phyloP scores from a whole-genome alignment of 2,329 filamentous ascomycete species.

The Aspergillus felis region DNA sequence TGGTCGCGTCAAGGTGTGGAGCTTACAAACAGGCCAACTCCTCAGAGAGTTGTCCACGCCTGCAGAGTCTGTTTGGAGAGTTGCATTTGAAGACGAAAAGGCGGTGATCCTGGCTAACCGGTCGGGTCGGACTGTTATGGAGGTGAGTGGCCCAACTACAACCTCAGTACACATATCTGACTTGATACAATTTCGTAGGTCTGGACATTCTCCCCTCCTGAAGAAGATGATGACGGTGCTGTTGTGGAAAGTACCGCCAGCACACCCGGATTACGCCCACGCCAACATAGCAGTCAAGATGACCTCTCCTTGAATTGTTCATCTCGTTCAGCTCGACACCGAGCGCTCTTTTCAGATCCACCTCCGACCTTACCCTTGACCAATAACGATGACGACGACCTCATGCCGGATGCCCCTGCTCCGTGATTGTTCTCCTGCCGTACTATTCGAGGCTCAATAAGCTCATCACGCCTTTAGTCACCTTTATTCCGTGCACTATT shows the following conservation, averaged over 20 bases:
- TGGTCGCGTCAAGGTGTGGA: constrained; percentile 98
- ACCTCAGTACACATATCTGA: constrained; percentile 3
- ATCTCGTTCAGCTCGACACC: constrained; percentile 10
- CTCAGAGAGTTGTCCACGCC: constrained; percentile 88
- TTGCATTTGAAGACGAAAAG: constrained; percentile 97
- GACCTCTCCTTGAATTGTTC: background rate
- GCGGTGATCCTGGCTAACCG: constrained; percentile 92
- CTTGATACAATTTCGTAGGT: constrained; percentile 56
- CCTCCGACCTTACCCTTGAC: constrained; percentile 22
- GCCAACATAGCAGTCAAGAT: constrained; percentile 13
- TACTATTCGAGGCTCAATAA: constrained; percentile 7
- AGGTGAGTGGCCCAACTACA: constrained; percentile 56
- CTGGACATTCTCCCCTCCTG: constrained; percentile 79
- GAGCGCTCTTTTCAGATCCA: constrained; percentile 30
- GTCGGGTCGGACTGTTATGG: constrained; percentile 87
- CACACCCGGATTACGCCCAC: constrained; percentile 26
- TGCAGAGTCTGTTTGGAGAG: constrained; percentile 93
- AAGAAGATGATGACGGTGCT: constrained; percentile 26
- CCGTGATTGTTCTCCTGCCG: constrained; percentile 5
- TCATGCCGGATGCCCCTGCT: constrained; percentile 32
- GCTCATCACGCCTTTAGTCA: constrained; percentile 9
- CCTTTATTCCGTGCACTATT: background rate
- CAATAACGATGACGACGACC: constrained; percentile 27
- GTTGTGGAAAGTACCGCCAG: constrained; percentile 31
- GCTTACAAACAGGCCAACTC: constrained; percentile 83